Evolutionary conservation across 129 eudicot species (phyloP).

Genomic region (Chrysanthemum makinoi): DNA sequence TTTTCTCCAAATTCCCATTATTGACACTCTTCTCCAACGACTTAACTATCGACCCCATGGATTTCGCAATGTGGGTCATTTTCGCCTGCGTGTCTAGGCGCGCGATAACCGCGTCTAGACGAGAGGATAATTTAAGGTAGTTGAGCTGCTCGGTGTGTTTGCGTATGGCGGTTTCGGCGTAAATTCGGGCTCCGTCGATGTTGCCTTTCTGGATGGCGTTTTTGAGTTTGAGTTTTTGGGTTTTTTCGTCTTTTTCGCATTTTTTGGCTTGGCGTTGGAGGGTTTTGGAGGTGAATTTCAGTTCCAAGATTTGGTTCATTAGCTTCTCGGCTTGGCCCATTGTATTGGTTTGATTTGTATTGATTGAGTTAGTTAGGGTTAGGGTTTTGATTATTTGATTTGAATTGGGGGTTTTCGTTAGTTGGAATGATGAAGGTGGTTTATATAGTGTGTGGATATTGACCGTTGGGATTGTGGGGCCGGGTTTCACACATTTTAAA

Average conservation of each 20-base stretch:
- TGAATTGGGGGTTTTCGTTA: too few relatives aligned
- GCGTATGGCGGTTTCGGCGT: slow-evolving; percentile 92
- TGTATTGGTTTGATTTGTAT: background rate
- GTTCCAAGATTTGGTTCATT: slow-evolving; percentile 92
- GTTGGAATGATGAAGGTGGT: too few relatives aligned
- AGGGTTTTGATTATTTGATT: too few relatives aligned
- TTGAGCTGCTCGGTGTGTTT: slow-evolving; percentile 93
- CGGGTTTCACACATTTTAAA: too few relatives aligned
- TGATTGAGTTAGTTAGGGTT: too few relatives aligned
- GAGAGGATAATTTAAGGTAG: slow-evolving; percentile 77
- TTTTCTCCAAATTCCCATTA: slow-evolving; percentile 56
- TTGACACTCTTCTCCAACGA: too few relatives aligned
- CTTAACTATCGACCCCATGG: slow-evolving; percentile 6
- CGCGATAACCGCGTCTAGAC: slow-evolving; percentile 89
- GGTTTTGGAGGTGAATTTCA: slow-evolving; percentile 76
- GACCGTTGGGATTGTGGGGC: too few relatives aligned
- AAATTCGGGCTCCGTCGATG: slow-evolving; percentile 88
- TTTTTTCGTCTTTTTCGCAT: slow-evolving; percentile 88
- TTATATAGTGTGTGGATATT: too few relatives aligned
- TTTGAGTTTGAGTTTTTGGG: slow-evolving; percentile 76
- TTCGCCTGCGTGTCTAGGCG: slow-evolving; percentile 92
- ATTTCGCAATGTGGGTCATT: slow-evolving; percentile 66
- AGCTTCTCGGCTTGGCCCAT: slow-evolving; percentile 93
- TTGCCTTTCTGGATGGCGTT: slow-evolving; percentile 91
- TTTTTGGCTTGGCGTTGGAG: slow-evolving; percentile 78